phyloP scores from a whole-genome alignment of 75 land plant genomes.

The Sequoia sempervirens region DNA sequence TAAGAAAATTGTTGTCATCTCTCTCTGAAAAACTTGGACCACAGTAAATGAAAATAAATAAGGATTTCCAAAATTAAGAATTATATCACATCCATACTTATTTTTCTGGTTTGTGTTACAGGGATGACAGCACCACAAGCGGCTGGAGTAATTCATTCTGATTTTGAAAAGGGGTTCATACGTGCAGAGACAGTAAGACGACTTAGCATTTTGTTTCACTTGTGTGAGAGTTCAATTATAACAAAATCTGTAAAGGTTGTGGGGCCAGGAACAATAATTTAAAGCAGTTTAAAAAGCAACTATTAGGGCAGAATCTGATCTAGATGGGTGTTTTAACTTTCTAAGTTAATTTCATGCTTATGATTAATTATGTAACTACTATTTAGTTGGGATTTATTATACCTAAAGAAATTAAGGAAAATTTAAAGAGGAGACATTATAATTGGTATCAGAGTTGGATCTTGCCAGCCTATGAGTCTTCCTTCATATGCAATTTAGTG shows the following conservation, averaged over 20 bases:
- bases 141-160: constrained; percentile 97
- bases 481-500: too few relatives aligned
- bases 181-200: constrained; percentile 93
- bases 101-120: constrained; percentile 16
- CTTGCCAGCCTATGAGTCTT: too few relatives aligned
- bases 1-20: background rate
- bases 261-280: background rate
- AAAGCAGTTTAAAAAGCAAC: background rate
- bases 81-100: background rate
- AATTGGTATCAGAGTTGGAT: too few relatives aligned
- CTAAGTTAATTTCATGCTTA: background rate
- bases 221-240: background rate
- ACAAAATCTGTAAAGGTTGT: background rate
- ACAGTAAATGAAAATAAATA: background rate
- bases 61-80: background rate
- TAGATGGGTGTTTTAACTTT: background rate
- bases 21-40: background rate
- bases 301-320: background rate
- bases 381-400: too few relatives aligned
- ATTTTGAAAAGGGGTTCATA: constrained; percentile 97
- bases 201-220: background rate
- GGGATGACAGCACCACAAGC: constrained; percentile 99
- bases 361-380: too few relatives aligned
- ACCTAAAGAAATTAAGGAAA: too few relatives aligned
- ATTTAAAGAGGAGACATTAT: too few relatives aligned